A percentile compares a stretch with the other conserved stretches of the same genome.
Evolutionary conservation across 2,329 filamentous ascomycete genomes (phyloP).

Genomic region (Trichoderma arundinaceum): DNA sequence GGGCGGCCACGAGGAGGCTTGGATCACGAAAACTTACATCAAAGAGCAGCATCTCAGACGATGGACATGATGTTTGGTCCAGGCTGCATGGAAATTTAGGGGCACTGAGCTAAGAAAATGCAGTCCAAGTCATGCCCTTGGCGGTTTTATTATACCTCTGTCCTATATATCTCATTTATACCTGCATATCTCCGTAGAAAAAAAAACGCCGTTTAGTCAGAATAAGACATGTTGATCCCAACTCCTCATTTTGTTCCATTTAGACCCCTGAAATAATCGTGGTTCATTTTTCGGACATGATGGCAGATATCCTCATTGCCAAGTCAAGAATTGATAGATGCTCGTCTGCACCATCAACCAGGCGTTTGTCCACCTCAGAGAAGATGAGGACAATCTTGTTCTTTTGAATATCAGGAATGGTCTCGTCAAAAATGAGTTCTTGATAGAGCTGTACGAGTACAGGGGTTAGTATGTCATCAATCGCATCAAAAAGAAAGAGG

Average conservation of each 20-base stretch:
- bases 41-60: slow-evolving; percentile 35
- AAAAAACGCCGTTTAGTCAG: slow-evolving; percentile 30
- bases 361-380: slow-evolving; percentile 90
- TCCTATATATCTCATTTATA: slow-evolving; percentile 7
- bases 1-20: slow-evolving; percentile 7
- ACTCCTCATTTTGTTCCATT: neutral
- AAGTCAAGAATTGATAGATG: slow-evolving; percentile 90
- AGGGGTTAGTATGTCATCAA: slow-evolving; percentile 7
- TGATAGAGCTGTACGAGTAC: slow-evolving; percentile 72
- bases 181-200: slow-evolving; percentile 11
- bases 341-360: slow-evolving; percentile 95
- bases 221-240: slow-evolving; percentile 19
- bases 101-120: slow-evolving; percentile 51
- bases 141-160: slow-evolving; percentile 18
- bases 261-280: neutral
- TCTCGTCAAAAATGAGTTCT: slow-evolving; percentile 80
- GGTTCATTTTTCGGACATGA: slow-evolving; percentile 59
- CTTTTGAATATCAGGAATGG: slow-evolving; percentile 83
- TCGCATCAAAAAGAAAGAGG: slow-evolving; percentile 22
- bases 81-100: slow-evolving; percentile 60
- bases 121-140: slow-evolving; percentile 18
- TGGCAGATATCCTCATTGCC: slow-evolving; percentile 77
- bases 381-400: slow-evolving; percentile 88
- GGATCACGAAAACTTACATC: slow-evolving; percentile 19
- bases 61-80: slow-evolving; percentile 54